Evolutionary conservation across 208 protist genomes (phyloP), one percentile per base, ranked within the genome.

Genomic region (Porcisia hertigi): DNA sequence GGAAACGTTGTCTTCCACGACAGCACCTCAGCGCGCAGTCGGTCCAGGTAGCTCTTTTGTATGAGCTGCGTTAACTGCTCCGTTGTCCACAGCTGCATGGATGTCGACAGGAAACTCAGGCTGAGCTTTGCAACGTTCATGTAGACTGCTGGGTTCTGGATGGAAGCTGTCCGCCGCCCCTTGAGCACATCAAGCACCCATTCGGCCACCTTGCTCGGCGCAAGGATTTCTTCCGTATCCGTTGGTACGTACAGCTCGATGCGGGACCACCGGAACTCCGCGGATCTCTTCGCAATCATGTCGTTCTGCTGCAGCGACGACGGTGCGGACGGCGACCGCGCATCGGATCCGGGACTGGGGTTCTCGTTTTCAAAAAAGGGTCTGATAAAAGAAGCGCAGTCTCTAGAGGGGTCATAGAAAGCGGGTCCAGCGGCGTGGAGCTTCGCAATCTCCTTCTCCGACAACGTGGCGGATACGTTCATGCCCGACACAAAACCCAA

Each of bases 401-500:
- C 77, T 23, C 58, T 57, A 3, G 77, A 74, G 7, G 77, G 77
- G 25, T 82, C 77, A 73, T 72, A 82, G 63, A 64, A 76, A 25
- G 12, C 69, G 30, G 90, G 90, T 1, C 93, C 93, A 0, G 71
- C 71, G 23, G 78, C 80, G 75, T 85, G 89, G 39, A 97, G 76
- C 41, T 78, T 65, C 16, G 73, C 79, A 23, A 94, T 78, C 54
- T 94, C 88, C 74, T 89, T 89, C 69, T 93, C 87, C 12, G 82
- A 84, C 3, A 96, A 71, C 20, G 77, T 72, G 23, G 87, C 83
- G 36, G 94, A 80, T n/a, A 97, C 78, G 60, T 94, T 87, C 80
- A 97, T 90, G 78, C 84, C 76, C 6, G 86, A 84, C 45, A 88
- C 76, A 73, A 84, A 90, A 25, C 93, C 93, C 66, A 90, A 87